Base-by-base conservation (phyloP, 2,329 filamentous ascomycete genomes). In the Pseudocercospora crystallina region DNA sequence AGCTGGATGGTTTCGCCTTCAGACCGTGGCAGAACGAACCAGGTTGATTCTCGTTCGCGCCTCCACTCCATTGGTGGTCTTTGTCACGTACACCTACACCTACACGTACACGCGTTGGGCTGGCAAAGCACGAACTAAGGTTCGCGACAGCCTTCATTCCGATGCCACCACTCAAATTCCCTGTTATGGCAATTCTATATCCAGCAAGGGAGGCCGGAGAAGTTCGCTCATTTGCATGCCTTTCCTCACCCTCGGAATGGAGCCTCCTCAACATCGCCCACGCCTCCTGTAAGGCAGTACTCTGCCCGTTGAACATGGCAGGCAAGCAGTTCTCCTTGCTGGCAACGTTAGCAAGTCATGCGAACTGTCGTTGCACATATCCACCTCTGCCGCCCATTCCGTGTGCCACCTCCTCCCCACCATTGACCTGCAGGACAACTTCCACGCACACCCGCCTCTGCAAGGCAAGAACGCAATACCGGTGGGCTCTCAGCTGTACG, bases 161-260 rank as follows among this genome's bases (percentile, higher is more conserved):
- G 3, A 26, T 26, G 20, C 20, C 20, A 26, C 20, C 20, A 26
- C n/a, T n/a, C n/a, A n/a, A n/a, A n/a, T n/a, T n/a, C n/a, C n/a
- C n/a, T n/a, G n/a, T n/a, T n/a, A n/a, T n/a, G n/a, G n/a, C n/a
- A n/a, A n/a, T n/a, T n/a, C n/a, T n/a, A n/a, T n/a, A n/a, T n/a
- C n/a, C 56, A 51, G 62, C 56, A 66, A 65, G 65, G 64, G 59
- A 56, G 49, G 40, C 34, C 55, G 58, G 60, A 61, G 50, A 56
- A 54, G 55, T 53, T 62, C 61, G 62, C 58, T 55, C 46, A 61
- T 61, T 59, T 62, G 50, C 63, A 63, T 65, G 53, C 59, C 64
- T 57, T 55, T 38, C 58, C 48, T 47, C 30, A 43, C 45, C 42
- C 47, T 49, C 53, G 64, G 64, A 64, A 67, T 65, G 64, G 54